phyloP scores from a whole-genome alignment of 2,329 filamentous ascomycete genomes.

The Cordyceps javanica region DNA sequence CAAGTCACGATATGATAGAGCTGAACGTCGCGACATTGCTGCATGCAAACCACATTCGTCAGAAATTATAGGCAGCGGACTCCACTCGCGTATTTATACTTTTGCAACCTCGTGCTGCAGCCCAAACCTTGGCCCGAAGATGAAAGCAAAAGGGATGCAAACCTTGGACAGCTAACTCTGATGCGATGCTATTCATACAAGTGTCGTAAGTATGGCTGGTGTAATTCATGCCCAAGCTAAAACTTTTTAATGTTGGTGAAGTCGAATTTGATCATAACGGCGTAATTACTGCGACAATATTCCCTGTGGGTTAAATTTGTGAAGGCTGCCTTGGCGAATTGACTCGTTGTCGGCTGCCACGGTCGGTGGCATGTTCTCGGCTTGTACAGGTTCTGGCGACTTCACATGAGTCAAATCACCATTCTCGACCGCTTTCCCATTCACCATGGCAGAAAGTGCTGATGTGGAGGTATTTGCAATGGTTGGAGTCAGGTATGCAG shows the following conservation, averaged over 20 bases:
- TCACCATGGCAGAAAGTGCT: constrained; percentile 22
- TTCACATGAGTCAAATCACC: constrained; percentile 17
- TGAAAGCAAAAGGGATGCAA: constrained; percentile 6
- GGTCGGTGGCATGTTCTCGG: constrained; percentile 35
- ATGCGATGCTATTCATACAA: constrained; percentile 16
- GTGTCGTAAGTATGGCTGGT: constrained; percentile 13
- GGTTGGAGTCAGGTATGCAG: constrained; percentile 42
- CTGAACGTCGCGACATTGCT: not conserved
- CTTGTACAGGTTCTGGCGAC: constrained; percentile 24
- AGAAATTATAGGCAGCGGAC: constrained; percentile 2
- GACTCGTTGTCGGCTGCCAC: not conserved
- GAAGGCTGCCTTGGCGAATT: constrained; percentile 12
- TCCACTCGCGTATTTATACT: constrained; percentile 5
- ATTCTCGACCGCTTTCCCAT: constrained; percentile 21
- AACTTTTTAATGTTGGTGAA: constrained; percentile 13
- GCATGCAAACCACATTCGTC: not conserved
- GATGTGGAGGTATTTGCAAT: constrained; percentile 34
- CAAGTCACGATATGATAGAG: not conserved
- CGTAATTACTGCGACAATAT: constrained; percentile 10
- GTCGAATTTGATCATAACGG: constrained; percentile 6
- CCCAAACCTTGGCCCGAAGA: constrained; percentile 3
- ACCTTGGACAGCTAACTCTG: constrained; percentile 12
- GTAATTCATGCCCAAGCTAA: constrained; percentile 15
- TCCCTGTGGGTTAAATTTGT: constrained; percentile 11
- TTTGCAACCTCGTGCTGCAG: not conserved